Percentiles rank a stretch among this genome's conserved stretches.
Evolutionary conservation across 768 basidiomycete genomes (phyloP).

Genomic region (Psilocybe azurescens): DNA sequence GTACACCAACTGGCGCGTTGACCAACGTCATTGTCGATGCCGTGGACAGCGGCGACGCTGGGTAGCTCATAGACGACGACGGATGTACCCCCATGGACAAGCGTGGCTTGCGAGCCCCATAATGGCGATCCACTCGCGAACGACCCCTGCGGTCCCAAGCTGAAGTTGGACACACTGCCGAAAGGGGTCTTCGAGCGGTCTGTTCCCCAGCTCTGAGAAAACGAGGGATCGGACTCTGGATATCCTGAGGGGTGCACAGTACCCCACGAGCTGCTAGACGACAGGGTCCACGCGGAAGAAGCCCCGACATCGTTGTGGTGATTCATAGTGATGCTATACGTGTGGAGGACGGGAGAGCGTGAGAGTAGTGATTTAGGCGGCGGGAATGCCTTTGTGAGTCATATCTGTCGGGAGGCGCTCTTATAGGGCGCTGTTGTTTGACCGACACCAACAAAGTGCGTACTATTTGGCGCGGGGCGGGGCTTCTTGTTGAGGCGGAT

Average conservation of each 20-base stretch:
- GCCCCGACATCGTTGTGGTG: neutral
- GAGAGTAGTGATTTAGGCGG: neutral
- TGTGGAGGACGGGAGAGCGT: neutral
- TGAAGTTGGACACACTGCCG: neutral
- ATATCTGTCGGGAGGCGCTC: constrained; percentile 4
- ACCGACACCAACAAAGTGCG: constrained; percentile 3
- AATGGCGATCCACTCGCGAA: neutral
- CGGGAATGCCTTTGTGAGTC: constrained; percentile 12
- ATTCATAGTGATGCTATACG: neutral
- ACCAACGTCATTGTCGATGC: constrained; percentile 11
- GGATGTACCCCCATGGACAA: neutral
- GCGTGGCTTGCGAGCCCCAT: constrained; percentile 8
- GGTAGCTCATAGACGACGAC: neutral
- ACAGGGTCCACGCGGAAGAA: neutral
- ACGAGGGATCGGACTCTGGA: neutral
- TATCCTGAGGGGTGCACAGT: constrained; percentile 1
- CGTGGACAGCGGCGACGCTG: neutral
- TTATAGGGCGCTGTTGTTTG: constrained; percentile 12
- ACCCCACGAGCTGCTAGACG: constrained; percentile 1
- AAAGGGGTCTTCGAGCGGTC: constrained; percentile 1
- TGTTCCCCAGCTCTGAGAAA: constrained; percentile 1
- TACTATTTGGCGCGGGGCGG: neutral
- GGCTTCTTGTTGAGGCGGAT: neutral
- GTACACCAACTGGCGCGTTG: constrained; percentile 1
- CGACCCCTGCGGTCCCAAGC: neutral